Evolutionary conservation across 768 basidiomycete genomes (phyloP).

Genomic region (Termitomyces sp.): DNA sequence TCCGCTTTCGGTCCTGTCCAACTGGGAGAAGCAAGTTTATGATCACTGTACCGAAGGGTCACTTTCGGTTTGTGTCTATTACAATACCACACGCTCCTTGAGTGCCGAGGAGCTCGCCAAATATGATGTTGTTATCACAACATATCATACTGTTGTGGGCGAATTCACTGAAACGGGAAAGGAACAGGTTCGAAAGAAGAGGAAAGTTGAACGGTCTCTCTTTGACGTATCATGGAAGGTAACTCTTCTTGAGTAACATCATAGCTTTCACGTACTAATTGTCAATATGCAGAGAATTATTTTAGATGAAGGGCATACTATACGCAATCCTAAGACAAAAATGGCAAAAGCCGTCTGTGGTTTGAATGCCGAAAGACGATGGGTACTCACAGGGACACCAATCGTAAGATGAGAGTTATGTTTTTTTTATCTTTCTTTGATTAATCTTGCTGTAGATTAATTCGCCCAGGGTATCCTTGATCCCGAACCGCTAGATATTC

Average conservation of each 20-base stretch:
- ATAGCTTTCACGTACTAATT: not conserved
- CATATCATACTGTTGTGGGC: constrained; percentile 69
- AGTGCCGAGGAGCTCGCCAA: constrained; percentile 56
- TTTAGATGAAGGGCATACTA: constrained; percentile 86
- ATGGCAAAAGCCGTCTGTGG: constrained; percentile 69
- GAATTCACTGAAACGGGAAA: constrained; percentile 43
- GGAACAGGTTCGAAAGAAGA: constrained; percentile 52
- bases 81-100: constrained; percentile 65
- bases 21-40: constrained; percentile 83
- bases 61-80: constrained; percentile 63
- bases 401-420: constrained; percentile 56
- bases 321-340: constrained; percentile 86
- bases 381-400: constrained; percentile 84
- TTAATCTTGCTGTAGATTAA: constrained; percentile 55
- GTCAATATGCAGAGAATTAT: constrained; percentile 56
- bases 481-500: not conserved
- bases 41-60: constrained; percentile 64
- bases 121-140: constrained; percentile 81
- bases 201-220: constrained; percentile 55
- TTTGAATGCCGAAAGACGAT: constrained; percentile 69
- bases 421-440: not conserved
- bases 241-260: constrained; percentile 6
- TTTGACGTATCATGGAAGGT: constrained; percentile 85
- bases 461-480: constrained; percentile 58
- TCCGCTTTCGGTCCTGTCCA: constrained; percentile 82